Conservation (phyloP, 805 yeast genomes). For the Zygoascus tannicola region DNA sequence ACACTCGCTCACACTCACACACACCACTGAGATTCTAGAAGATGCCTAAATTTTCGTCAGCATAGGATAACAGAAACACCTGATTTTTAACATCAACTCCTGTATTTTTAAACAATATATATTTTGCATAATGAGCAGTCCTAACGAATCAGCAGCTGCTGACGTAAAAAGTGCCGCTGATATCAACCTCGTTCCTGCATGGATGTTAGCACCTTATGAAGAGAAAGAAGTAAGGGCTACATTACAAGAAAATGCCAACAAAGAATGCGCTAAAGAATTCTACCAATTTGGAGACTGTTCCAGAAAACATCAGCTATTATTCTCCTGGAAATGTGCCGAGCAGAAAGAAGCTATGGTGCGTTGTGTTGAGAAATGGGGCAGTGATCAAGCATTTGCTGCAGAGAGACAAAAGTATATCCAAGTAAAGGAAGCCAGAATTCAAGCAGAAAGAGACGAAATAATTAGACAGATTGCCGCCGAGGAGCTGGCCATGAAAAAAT, state of each 20-base stretch:
- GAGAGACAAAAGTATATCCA: conserved; percentile 23
- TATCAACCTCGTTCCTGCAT: conserved; percentile 22
- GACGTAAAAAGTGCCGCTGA: too few relatives aligned
- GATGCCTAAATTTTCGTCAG: too few relatives aligned
- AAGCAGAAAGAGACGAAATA: background rate
- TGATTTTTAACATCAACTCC: too few relatives aligned
- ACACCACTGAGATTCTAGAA: too few relatives aligned
- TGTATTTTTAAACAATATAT: too few relatives aligned
- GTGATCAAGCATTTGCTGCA: conserved; percentile 22
- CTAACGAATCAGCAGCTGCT: too few relatives aligned
- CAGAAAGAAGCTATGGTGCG: conserved; percentile 26
- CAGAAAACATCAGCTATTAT: conserved; percentile 26
- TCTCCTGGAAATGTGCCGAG: conserved; percentile 30
- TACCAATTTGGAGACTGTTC: conserved; percentile 27
- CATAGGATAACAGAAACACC: too few relatives aligned
- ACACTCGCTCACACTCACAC: too few relatives aligned
- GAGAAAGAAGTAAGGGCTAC: conserved; percentile 28
- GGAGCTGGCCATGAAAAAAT: conserved; percentile 5
- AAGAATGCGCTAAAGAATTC: conserved; percentile 25
- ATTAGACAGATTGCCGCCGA: conserved; percentile 2
- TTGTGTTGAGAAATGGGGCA: conserved; percentile 30
- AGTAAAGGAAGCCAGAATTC: conserved; percentile 18
- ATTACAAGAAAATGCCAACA: conserved; percentile 27
- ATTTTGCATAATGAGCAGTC: too few relatives aligned
- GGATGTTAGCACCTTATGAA: conserved; percentile 32